These are phyloP conservation scores for Aphanomyces invadans DNA, from an alignment of 352 stramenopile species.

Conservation along the genomic window DNA sequence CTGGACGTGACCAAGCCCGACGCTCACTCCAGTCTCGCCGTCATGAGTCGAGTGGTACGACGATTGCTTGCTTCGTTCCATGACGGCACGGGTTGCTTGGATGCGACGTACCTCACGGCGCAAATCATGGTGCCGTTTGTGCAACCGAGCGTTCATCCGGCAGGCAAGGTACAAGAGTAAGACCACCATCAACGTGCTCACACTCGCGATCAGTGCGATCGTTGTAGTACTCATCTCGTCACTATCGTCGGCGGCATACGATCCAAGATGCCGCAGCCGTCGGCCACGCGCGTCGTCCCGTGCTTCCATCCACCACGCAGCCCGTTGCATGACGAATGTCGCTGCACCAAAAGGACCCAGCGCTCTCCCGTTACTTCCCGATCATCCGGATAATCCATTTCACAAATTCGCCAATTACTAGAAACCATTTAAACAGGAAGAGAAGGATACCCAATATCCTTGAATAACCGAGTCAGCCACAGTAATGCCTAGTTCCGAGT, in stretches of 20 bases:
- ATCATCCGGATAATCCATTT: too few relatives aligned
- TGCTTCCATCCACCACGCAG: background rate
- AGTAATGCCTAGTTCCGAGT: too few relatives aligned
- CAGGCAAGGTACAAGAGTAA: background rate
- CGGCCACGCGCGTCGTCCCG: background rate
- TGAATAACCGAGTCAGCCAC: too few relatives aligned
- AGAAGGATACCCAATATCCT: too few relatives aligned
- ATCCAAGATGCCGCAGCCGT: background rate
- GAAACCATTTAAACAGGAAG: too few relatives aligned
- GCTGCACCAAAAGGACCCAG: background rate
- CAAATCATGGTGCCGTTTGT: background rate
- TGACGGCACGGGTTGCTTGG: conserved; percentile 7
- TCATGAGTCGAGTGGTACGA: background rate
- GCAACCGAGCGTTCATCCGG: background rate
- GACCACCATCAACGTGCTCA: background rate
- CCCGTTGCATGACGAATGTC: background rate
- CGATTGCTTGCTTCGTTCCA: conserved; percentile 10
- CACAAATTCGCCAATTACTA: too few relatives aligned
- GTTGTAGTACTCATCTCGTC: background rate
- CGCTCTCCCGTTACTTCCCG: background rate
- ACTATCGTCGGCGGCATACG: background rate
- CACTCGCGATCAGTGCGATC: background rate
- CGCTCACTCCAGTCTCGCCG: background rate
- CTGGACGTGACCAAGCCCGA: background rate
- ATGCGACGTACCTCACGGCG: conserved; percentile 12